These are phyloP conservation scores for Chenopodium formosanum DNA, from an alignment of 148 eudicot species.

Conservation along the genomic window DNA sequence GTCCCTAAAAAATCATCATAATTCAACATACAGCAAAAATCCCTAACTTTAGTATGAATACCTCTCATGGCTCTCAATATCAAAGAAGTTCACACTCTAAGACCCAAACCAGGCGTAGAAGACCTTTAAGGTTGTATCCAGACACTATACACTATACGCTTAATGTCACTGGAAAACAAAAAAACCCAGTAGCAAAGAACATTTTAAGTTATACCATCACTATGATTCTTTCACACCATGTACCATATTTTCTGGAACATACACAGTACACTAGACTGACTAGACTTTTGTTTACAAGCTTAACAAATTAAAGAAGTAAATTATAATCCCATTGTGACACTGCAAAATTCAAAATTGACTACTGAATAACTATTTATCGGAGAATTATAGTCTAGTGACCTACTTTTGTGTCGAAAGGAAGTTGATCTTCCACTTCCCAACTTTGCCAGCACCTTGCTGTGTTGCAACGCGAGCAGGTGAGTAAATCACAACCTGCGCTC, in stretches of 20 bases:
- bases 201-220: background rate
- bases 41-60: background rate
- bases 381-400: conserved; percentile 6
- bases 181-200: no score
- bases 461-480: conserved; percentile 90
- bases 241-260: no score
- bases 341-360: background rate
- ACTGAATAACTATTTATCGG: background rate
- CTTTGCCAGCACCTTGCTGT: conserved; percentile 94
- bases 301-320: background rate
- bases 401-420: conserved; percentile 95
- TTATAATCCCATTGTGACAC: background rate
- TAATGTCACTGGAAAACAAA: no score
- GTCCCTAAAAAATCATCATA: background rate
- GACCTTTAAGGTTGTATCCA: background rate
- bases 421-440: conserved; percentile 90
- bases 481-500: conserved; percentile 68
- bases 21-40: background rate
- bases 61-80: background rate
- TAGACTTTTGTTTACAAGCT: background rate
- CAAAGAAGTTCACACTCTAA: background rate
- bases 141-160: background rate
- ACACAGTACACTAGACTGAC: no score
- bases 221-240: background rate
- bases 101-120: background rate